These are phyloP conservation scores for Eutrema yunnanense DNA, from an alignment of 345 rosid species.

Conservation along the genomic window DNA sequence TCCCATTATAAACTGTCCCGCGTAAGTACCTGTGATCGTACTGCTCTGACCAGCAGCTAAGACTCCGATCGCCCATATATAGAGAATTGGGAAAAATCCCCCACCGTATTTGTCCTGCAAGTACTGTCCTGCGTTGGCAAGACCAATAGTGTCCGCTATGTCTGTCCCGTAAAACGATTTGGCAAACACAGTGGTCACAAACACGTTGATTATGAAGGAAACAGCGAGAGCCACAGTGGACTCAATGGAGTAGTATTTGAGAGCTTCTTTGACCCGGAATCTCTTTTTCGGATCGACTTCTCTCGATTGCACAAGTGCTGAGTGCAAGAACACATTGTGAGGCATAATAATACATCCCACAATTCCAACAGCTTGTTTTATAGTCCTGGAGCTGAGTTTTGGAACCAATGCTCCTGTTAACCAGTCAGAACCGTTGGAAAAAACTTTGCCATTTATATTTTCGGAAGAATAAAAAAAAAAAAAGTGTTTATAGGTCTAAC, in stretches of 20 bases:
- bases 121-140: constrained; percentile 85
- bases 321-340: constrained; percentile 93
- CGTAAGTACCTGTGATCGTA: constrained; percentile 91
- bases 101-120: constrained; percentile 88
- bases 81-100: constrained; percentile 80
- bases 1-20: constrained; percentile 97
- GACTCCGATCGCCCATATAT: constrained; percentile 88
- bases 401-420: constrained; percentile 67
- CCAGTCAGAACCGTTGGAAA: too few relatives aligned
- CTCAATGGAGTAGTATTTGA: constrained; percentile 81
- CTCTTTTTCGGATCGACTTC: constrained; percentile 61
- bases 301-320: constrained; percentile 93
- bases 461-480: background rate
- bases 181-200: constrained; percentile 86
- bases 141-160: constrained; percentile 69
- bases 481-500: constrained; percentile 28
- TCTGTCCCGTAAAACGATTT: constrained; percentile 79
- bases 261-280: constrained; percentile 80
- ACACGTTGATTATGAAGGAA: constrained; percentile 85
- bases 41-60: constrained; percentile 98
- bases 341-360: constrained; percentile 99
- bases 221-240: constrained; percentile 63
- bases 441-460: too few relatives aligned
- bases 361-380: constrained; percentile 85
- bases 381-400: constrained; percentile 81